phyloP scores from a whole-genome alignment of 2,329 filamentous ascomycete species.

The Beauveria bassiana region DNA sequence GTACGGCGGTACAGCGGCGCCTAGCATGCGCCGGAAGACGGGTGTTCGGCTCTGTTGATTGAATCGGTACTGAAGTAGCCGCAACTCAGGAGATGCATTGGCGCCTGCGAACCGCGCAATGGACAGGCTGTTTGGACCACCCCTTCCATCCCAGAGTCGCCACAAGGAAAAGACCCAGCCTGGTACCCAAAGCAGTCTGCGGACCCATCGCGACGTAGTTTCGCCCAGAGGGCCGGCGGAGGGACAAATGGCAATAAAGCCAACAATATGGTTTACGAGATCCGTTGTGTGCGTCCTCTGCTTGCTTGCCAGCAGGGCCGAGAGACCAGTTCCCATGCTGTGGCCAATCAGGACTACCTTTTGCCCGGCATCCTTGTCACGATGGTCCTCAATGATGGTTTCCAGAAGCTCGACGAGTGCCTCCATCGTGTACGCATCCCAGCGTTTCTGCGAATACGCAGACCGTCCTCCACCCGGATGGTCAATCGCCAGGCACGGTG shows the following conservation, averaged over 20 bases:
- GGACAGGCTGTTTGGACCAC: slow-evolving; percentile 69
- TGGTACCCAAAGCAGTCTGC: slow-evolving; percentile 60
- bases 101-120: slow-evolving; percentile 69
- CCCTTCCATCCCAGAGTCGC: slow-evolving; percentile 69
- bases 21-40: slow-evolving; percentile 76
- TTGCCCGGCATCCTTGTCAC: slow-evolving; percentile 57
- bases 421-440: slow-evolving; percentile 73
- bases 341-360: slow-evolving; percentile 77
- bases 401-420: slow-evolving; percentile 69
- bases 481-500: slow-evolving; percentile 76
- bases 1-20: slow-evolving; percentile 59
- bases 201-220: slow-evolving; percentile 34
- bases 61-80: slow-evolving; percentile 61
- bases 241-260: slow-evolving; percentile 76
- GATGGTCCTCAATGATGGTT: slow-evolving; percentile 64
- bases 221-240: slow-evolving; percentile 55
- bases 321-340: slow-evolving; percentile 80
- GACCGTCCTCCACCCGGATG: slow-evolving; percentile 85
- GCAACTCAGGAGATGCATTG: slow-evolving; percentile 57
- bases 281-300: slow-evolving; percentile 35
- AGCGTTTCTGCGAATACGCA: slow-evolving; percentile 58
- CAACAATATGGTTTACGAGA: slow-evolving; percentile 59
- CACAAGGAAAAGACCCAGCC: slow-evolving; percentile 66
- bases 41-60: slow-evolving; percentile 78
- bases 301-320: slow-evolving; percentile 56